Percentiles rank a stretch among this genome's conserved stretches.
These are phyloP conservation scores for Colletotrichum euphorbiae DNA, from an alignment of 2,329 filamentous ascomycete species.

Conservation along the genomic window DNA sequence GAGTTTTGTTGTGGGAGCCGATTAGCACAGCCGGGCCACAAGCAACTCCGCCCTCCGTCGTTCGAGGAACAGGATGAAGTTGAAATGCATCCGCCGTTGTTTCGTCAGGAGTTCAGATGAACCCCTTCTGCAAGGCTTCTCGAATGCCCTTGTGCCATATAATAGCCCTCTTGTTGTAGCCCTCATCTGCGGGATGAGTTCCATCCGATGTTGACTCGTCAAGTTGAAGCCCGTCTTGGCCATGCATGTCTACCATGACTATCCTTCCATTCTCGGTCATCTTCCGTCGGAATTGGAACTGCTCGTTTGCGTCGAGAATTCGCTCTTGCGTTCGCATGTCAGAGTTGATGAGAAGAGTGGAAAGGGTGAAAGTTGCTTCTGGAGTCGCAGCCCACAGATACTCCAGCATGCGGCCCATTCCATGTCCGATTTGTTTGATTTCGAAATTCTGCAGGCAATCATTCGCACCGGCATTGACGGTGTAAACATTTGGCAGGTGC, in stretches of 20 bases:
- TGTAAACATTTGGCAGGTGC: slow-evolving; percentile 51
- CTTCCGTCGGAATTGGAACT: slow-evolving; percentile 42
- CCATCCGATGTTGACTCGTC: slow-evolving; percentile 48
- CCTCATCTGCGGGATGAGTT: slow-evolving; percentile 49
- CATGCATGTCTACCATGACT: slow-evolving; percentile 50
- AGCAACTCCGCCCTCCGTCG: no score
- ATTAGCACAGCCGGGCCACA: no score
- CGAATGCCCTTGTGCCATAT: slow-evolving; percentile 48
- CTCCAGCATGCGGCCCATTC: neutral
- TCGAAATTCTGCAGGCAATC: slow-evolving; percentile 51
- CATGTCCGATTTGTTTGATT: slow-evolving; percentile 41
- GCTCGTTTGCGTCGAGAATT: slow-evolving; percentile 45
- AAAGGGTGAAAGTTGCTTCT: slow-evolving; percentile 3
- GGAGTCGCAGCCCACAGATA: neutral
- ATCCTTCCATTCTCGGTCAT: slow-evolving; percentile 43
- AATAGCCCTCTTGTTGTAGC: slow-evolving; percentile 51
- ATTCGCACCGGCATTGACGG: slow-evolving; percentile 55
- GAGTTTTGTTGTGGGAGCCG: slow-evolving; percentile 3
- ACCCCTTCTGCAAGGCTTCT: slow-evolving; percentile 43
- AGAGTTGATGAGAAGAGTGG: neutral
- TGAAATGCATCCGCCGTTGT: neutral
- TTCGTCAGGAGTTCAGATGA: slow-evolving; percentile 37
- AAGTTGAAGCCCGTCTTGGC: slow-evolving; percentile 42
- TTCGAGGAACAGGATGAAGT: neutral
- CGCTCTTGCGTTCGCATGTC: slow-evolving; percentile 40